Percentiles rank a stretch among this genome's conserved stretches.
These are phyloP conservation scores for Kluyveromyces sp. DNA, from an alignment of 1,139 yeast genomes.

Conservation along the genomic window DNA sequence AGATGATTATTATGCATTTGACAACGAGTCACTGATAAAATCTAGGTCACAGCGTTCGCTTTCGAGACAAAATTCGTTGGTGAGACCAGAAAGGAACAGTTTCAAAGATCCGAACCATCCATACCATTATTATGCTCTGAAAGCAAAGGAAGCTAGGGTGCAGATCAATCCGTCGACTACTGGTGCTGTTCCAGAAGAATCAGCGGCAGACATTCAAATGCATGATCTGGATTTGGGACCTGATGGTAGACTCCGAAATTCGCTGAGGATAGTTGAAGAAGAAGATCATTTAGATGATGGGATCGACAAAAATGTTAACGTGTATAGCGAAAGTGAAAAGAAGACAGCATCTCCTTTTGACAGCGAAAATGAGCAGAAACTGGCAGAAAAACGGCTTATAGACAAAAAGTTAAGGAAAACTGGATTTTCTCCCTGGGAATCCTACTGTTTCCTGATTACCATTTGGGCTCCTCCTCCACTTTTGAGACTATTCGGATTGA, in stretches of 20 bases:
- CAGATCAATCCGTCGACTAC: conserved; percentile 64
- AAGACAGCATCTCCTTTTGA: neutral
- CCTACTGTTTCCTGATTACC: conserved; percentile 71
- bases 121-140: conserved; percentile 73
- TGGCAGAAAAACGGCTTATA: neutral
- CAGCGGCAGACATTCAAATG: conserved; percentile 5
- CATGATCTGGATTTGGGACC: neutral
- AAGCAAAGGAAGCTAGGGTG: conserved; percentile 64
- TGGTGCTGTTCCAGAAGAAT: conserved; percentile 54
- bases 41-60: conserved; percentile 6
- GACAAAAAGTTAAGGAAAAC: conserved; percentile 20
- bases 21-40: conserved; percentile 11
- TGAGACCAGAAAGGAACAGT: conserved; percentile 73
- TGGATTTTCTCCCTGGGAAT: conserved; percentile 60
- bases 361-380: neutral
- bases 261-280: neutral
- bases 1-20: conserved; percentile 11
- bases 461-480: conserved; percentile 89
- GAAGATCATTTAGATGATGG: neutral
- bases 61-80: conserved; percentile 42
- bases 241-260: neutral
- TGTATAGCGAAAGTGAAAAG: neutral
- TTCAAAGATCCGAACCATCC: conserved; percentile 61
- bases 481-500: conserved; percentile 66
- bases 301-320: neutral